Base-by-base conservation (phyloP, 1,284 basidiomycete species). In the Xanthoconium separans region DNA sequence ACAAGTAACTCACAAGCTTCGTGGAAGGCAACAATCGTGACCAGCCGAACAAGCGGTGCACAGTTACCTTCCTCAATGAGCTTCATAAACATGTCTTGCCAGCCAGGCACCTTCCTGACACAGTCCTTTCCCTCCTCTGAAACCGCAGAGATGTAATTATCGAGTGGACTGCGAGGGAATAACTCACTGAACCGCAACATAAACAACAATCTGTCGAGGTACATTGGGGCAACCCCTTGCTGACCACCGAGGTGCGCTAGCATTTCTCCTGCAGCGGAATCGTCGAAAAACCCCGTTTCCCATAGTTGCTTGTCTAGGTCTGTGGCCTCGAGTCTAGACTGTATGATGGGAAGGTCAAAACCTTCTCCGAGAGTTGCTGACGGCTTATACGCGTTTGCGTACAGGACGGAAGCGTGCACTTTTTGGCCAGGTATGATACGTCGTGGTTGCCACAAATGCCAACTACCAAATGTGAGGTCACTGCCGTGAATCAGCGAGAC, bases 381-480 rank as follows among this genome's bases (percentile, higher is more conserved):
- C 15, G 68, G 66, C 30, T 48, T 51, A 40, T 68, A 71, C 2
- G 50, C 39, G 4, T 65, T 64, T 10, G 58, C 57, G 51, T 58
- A 70, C 15, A 71, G 33, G 43, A 68, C 44, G 0, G 66, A 71
- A 15, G 63, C 69, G 15, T 68, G 66, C 2, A 70, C 44, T 39
- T 64, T 68, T 47, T 71, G 65, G 15, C 67, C 65, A 2, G 65
- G 65, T 46, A 67, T 65, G 36, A 67, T 69, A 24, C 63, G 58
- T 24, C 66, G 66, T 30, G 64, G 57, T 33, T 59, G 54, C 6
- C 27, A 4, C 18, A 33, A 47, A 42, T 68, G 69, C 39, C 7
- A 31, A 12, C 66, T 70, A 39, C 22, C 20, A 11, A 27, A 9
- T 4, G 11, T 15, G 24, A 49, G 1, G 42, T 63, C 33, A 56